phyloP scores from a whole-genome alignment of 768 basidiomycete species.

The Tylopilus vinaceipallidus region DNA sequence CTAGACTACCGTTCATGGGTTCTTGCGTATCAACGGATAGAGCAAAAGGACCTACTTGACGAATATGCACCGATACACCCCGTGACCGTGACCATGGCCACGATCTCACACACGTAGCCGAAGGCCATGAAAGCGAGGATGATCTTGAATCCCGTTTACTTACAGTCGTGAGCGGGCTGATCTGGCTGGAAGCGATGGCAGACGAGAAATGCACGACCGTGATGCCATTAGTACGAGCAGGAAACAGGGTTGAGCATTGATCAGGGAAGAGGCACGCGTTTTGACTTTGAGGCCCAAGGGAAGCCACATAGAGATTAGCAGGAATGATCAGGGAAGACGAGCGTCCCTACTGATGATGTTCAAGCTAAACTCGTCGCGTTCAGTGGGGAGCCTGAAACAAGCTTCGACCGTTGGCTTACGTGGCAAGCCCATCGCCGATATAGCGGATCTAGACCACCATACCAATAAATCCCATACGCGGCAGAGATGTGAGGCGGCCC shows the following conservation, averaged over 20 bases:
- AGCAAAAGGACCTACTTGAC: not conserved
- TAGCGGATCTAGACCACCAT: conserved; percentile 17
- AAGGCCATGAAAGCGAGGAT: too few relatives aligned
- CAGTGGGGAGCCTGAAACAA: not conserved
- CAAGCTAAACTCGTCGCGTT: conserved; percentile 8
- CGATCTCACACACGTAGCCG: too few relatives aligned
- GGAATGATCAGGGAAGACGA: not conserved
- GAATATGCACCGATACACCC: not conserved
- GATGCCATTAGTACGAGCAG: not conserved
- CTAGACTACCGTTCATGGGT: too few relatives aligned
- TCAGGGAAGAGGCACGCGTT: conserved; percentile 3
- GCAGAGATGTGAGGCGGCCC: not conserved
- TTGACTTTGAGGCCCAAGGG: conserved; percentile 1
- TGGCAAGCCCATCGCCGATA: conserved; percentile 14
- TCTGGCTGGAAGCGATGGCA: not conserved
- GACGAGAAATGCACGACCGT: conserved; percentile 12
- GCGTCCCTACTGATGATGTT: conserved; percentile 1
- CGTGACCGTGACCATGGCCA: too few relatives aligned
- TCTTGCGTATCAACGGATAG: too few relatives aligned
- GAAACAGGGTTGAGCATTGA: not conserved
- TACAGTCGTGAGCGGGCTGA: not conserved
- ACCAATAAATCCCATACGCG: too few relatives aligned
- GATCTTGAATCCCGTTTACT: not conserved
- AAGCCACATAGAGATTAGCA: conserved; percentile 6
- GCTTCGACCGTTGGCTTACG: conserved; percentile 6